Evolutionary conservation across 805 yeast species (phyloP), one percentile per base, ranked within the genome.

Genomic region (Ogataea methylovora): DNA sequence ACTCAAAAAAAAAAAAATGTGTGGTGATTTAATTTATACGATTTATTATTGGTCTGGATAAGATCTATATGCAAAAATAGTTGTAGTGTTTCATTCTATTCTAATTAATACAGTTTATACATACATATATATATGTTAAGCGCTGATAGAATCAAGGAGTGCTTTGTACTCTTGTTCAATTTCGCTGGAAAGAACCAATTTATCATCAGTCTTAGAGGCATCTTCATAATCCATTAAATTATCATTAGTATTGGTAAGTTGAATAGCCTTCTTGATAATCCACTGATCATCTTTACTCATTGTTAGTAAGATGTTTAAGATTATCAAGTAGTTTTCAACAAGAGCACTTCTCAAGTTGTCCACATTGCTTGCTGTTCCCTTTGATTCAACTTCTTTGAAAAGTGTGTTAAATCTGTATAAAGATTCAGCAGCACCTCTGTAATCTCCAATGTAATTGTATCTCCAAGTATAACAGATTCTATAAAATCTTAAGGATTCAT

Each of bases 391-490:
- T 8, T 9, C 5, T 11, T 21, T 21, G 8, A 13, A 22, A 16
- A 30, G 15, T 8, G 19, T 22, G 27, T 67, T 65, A 40, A 61
- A 65, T 25, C 66, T 56, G 39, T 66, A 64, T 24, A 69, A 38
- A 4, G 71, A 54, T 38, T 68, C 71, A 18, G 59, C 50, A 2
- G 72, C 64, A 15, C 74, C 75, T 36, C 81, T 58, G 36, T 51
- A 65, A 48, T 76, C 71, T 4, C 71, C 75, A 24, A 49, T 52
- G 24, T 65, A 64, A 32, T 60, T 61, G 24, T 69, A 48, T 38
- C 78, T 60, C 63, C 77, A 67, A 0, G 76, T 52, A 43, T 72
- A 73, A 30, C 71, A 55, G 13, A 74, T 61, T 41, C 73, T 63
- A 55, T 67, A 73, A 44, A 68, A 63, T 31, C 64, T 67, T 23